phyloP scores from a whole-genome alignment of 2,329 filamentous ascomycete genomes.

The Cladophialophora immunda region DNA sequence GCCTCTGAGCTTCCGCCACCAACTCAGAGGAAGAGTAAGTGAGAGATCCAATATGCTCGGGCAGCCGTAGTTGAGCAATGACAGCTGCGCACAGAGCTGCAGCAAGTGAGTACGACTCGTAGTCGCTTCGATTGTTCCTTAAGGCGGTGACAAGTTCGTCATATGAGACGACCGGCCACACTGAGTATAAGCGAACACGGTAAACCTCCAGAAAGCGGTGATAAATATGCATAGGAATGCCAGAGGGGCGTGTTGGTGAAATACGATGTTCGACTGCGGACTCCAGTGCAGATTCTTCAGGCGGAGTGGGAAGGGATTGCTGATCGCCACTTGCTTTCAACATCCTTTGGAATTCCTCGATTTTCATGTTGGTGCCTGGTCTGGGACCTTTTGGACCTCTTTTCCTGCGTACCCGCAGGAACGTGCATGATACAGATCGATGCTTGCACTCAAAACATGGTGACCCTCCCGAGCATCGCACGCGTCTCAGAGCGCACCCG shows the following conservation, averaged over 20 bases:
- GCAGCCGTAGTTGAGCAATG: slow-evolving; percentile 20
- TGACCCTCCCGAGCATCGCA: slow-evolving; percentile 14
- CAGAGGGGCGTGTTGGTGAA: no score
- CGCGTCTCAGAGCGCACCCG: slow-evolving; percentile 12
- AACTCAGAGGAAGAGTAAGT: slow-evolving; percentile 12
- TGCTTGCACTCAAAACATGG: slow-evolving; percentile 20
- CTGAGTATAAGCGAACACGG: slow-evolving; percentile 11
- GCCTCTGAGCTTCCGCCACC: slow-evolving; percentile 12
- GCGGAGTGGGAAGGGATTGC: slow-evolving; percentile 1
- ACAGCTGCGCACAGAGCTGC: slow-evolving; percentile 21
- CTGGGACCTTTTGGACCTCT: slow-evolving; percentile 20
- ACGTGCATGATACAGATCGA: slow-evolving; percentile 11
- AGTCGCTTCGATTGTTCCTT: slow-evolving; percentile 7
- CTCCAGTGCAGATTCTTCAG: background rate
- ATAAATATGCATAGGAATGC: slow-evolving; percentile 6
- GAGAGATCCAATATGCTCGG: slow-evolving; percentile 3
- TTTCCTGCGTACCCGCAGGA: slow-evolving; percentile 18
- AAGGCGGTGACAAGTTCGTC: slow-evolving; percentile 10
- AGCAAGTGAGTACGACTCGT: slow-evolving; percentile 17
- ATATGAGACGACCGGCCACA: slow-evolving; percentile 12
- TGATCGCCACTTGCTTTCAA: slow-evolving; percentile 3
- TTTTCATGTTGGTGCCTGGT: slow-evolving; percentile 13
- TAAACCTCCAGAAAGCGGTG: slow-evolving; percentile 12
- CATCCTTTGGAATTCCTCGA: slow-evolving; percentile 18
- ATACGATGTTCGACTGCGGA: background rate